Base-by-base conservation (phyloP, 345 rosid genomes). In the Nasturtium officinale region DNA sequence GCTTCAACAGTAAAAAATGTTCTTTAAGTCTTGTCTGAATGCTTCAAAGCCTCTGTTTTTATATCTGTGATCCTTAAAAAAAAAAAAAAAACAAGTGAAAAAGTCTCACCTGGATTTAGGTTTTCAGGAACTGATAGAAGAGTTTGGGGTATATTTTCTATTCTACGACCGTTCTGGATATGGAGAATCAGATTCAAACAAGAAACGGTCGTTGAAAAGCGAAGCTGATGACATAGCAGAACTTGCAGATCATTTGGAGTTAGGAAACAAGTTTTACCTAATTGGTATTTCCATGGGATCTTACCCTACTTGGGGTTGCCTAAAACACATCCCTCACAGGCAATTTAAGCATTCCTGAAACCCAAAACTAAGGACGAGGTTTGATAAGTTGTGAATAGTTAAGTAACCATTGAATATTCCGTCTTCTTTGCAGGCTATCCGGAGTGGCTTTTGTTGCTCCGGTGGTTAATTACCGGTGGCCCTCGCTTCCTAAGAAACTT, bases 281-380 rank as follows among this genome's bases (percentile, higher is more conserved):
- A 84, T 93, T 63, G 96, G 97, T 59, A 80, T 93, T 55, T 94
- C 96, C 40, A 87, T 94, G 90, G 98, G 96, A 15, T 85, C 97
- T 65, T 94, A 90, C 69, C 87, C 97, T 16, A 78, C 83, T 17
- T 90, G 97, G 97, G 84, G 94, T 72, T 88, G 95, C 83, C 86
- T 94, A 78, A 87, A 84, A 77, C 72, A 90, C 67, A 89, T 94
- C 69, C 96, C 98, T 54, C 78, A 90, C 80, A 89, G 98, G 98
- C 82, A 75, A 50, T n/a, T 26, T 3, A 38, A 32, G 4, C 56
- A 63, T 55, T 43, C 57, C 23, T 57, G 1, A 56, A 57, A 74
- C 7, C 18, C 51, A 26, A 17, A 17, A 71, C 7, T 53, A 43
- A 26, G n/a, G 15, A 69, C 0, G 13, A 12, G 16, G 45, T 4